Base-by-base conservation (phyloP, 202 grass and related monocot genomes). In the Setaria italica region DNA sequence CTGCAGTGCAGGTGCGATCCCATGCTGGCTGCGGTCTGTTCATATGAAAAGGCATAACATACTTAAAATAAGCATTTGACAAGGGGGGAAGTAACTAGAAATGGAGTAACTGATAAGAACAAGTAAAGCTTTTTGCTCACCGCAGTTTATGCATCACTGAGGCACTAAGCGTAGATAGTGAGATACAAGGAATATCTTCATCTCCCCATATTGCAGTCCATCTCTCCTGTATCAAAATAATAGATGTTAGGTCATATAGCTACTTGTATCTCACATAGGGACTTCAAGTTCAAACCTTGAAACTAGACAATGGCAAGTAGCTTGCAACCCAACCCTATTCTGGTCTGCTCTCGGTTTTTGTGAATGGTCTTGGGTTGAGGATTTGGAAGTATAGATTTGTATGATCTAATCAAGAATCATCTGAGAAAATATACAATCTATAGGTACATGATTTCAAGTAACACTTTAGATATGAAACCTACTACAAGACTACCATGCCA, bases 141-240 rank as follows among this genome's bases (percentile, higher is more conserved):
- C 95, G 78, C 83, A 95, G 69, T 76, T 94, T 95, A 81, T 98
- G 95, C 95, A 98, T 98, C 4, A 89, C 93, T 34, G 95, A 98
- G 15, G 91, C 93, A 53, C 84, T 88, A 37, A 98, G 88, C 12
- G 72, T 80, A 47, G 93, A 92, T 59, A 98, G 67, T 16, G 91
- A 88, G 45, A 98, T 89, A 59, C 96, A 95, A 79, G 93, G 96
- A 73, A 94, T 88, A 71, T 91, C 85, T 74, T 95, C 93, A 15
- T 95, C 93, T 47, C 84, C 89, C 90, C 84, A 94, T 80, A 67
- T 73, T 58, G 80, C 53, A 37, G 59, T 76, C 93, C 93, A 98
- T 71, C 88, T 89, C 81, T 98, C 93, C 96, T 98, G 79, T 50
- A 88, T 59, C 39, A 81, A 85, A 85, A 70, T 68, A 41, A 50